A percentile compares a stretch with the other conserved stretches of the same genome.
Conservation (phyloP, 148 eudicot genomes). For the Chenopodium quinoa region DNA sequence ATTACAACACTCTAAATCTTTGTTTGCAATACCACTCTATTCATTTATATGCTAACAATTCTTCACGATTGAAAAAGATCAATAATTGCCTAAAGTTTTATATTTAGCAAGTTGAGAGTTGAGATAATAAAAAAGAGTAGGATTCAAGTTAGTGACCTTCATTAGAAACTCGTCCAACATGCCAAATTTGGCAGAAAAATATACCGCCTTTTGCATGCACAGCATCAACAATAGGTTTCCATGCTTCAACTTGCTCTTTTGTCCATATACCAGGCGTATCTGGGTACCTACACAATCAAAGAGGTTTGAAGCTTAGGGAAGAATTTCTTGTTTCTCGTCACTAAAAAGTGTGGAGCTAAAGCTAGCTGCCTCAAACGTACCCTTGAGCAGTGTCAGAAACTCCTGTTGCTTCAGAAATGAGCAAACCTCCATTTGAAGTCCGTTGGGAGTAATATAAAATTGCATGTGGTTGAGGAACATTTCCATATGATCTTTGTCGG, state of each 20-base stretch:
- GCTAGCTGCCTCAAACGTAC: conserved; percentile 18
- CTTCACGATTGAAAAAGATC: neutral
- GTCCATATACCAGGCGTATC: conserved; percentile 58
- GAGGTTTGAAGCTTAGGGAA: neutral
- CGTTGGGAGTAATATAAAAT: conserved; percentile 48
- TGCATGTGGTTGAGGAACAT: conserved; percentile 55
- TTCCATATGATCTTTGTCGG: conserved; percentile 43
- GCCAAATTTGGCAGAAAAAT: conserved; percentile 55
- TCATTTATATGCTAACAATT: no score
- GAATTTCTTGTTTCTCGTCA: neutral
- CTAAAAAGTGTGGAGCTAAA: neutral
- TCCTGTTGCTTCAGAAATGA: conserved; percentile 47
- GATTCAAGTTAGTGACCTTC: conserved; percentile 25
- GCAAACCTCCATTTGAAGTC: conserved; percentile 49
- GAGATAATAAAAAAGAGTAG: neutral
- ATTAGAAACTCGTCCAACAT: conserved; percentile 45
- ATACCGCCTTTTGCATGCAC: conserved; percentile 53
- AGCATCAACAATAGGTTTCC: conserved; percentile 57
- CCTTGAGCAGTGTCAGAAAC: conserved; percentile 55
- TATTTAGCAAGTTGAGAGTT: neutral
- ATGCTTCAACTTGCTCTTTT: conserved; percentile 54
- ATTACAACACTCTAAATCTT: neutral
- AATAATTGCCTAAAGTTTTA: neutral
- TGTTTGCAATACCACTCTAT: no score
- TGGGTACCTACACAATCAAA: conserved; percentile 26